Evolutionary conservation across 1,284 basidiomycete genomes (phyloP), one percentile per base, ranked within the genome.

Genomic region (Pseudomicrostroma phylloplanum): DNA sequence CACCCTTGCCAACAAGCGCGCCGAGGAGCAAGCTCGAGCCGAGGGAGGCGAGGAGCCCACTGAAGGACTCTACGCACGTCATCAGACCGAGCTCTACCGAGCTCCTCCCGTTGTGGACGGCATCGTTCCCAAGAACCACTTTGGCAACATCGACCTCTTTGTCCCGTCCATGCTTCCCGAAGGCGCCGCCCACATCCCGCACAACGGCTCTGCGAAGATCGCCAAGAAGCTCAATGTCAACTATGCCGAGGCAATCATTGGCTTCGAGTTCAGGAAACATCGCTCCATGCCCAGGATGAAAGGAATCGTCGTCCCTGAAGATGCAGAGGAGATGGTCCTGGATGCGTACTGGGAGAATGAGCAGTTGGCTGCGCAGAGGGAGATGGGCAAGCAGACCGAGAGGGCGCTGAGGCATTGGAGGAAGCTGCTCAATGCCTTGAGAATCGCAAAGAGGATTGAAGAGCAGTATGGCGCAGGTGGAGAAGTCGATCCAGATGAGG

Each of bases 101-200:
- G 85, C 86, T 26, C 75, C 75, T 13, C 90, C 93, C 1, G 86
- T 98, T 42, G 80, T 87, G 56, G 85, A 96, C 89, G 94, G 96
- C 21, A 86, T 86, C 76, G 86, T 98, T 43, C 92, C 92, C 4
- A 93, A 89, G 80, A 99, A 99, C 73, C 86, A 88, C 65, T 99
- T 96, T 78, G 96, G 96, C 21, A 97, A 97, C 78, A 90, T 99
- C 67, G 94, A 99, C 81, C 81, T 99, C 30, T 98, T 96, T 79
- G 90, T 90, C 6, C 89, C 91, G 25, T 88, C 89, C 1, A 98
- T 99, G 94, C 84, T 98, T 25, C 96, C 96, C 0, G 81, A 81
- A 58, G 94, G 94, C 15, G 91, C 86, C 2, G 88, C 84, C 0
- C 91, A 97, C 81, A 82, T 98, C 41, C 90, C 92, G 19, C 90